Evolutionary conservation across 768 basidiomycete genomes (phyloP), one percentile per base, ranked within the genome.

Genomic region (Agaricus blazei): DNA sequence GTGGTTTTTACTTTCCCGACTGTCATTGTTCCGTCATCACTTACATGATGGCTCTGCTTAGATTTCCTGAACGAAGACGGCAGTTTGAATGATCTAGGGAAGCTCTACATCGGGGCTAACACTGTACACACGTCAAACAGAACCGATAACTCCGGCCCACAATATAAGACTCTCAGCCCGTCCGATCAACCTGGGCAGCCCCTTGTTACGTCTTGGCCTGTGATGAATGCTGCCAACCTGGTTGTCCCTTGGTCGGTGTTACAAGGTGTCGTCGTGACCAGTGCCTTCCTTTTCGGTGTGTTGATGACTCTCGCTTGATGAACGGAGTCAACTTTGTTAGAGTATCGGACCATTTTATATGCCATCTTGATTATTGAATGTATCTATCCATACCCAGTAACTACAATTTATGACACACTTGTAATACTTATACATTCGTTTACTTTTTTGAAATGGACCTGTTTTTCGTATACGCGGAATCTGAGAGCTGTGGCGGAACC

Each of bases 61-160:
- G 79, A 77, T 62, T 67, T 81, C 54, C 62, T 81, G 36, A 64
- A 67, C 37, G 69, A 68, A 7, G 72, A 77, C 44, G 79, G 79
- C 9, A 65, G 73, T 43, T 69, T 79, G 24, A 81, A 76, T 52
- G 63, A 62, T 9, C 68, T 79, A 3, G 79, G 79, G 9, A 64
- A 79, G 58, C 60, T 76, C 4, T 81, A 81, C 55, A 65, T 74
- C 27, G 75, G 73, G 8, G 75, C 77, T n/a, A 68, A 70, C 52
- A 80, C 74, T 1, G 66, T 77, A 12, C 73, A 76, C 51, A 76
- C 74, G 0, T 64, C 73, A 59, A 60, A 64, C 11, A 61, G 71
- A 41, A 63, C 67, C 23, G 53, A 63, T 45, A 52, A 59, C 26
- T 60, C 69, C 9, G 68, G 67, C 24, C 61, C 57, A 36, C 64